Evolutionary conservation across 768 basidiomycete genomes (phyloP).

Genomic region (Obba rivulosa): DNA sequence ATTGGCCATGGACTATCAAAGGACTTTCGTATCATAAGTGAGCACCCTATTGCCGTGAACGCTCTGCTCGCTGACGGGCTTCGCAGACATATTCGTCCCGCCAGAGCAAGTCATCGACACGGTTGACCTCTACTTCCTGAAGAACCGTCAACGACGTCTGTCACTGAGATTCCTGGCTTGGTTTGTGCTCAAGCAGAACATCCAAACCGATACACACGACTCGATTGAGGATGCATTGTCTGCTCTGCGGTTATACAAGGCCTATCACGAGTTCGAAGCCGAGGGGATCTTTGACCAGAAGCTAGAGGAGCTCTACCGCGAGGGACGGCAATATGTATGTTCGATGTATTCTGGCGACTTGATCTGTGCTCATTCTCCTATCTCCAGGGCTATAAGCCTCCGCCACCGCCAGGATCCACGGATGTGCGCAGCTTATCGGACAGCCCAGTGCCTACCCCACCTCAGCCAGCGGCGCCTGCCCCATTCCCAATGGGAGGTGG

Average conservation of each 20-base stretch:
- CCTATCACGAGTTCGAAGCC: slow-evolving; percentile 71
- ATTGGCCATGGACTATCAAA: slow-evolving; percentile 96
- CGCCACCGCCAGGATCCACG: slow-evolving; percentile 1
- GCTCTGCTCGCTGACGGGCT: neutral
- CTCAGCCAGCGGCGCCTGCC: neutral
- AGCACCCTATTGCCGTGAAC: slow-evolving; percentile 23
- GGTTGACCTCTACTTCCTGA: slow-evolving; percentile 91
- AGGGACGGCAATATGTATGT: slow-evolving; percentile 69
- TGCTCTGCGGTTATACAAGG: slow-evolving; percentile 80
- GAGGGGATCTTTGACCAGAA: slow-evolving; percentile 79
- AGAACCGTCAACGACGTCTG: slow-evolving; percentile 75
- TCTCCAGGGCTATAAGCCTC: slow-evolving; percentile 16
- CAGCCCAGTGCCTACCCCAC: slow-evolving; percentile 1
- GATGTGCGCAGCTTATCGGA: slow-evolving; percentile 4
- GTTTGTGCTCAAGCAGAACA: slow-evolving; percentile 88
- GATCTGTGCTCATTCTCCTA: too few relatives aligned
- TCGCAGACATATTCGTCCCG: slow-evolving; percentile 88
- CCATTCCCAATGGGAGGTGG: neutral
- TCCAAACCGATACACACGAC: slow-evolving; percentile 93
- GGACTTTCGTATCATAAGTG: slow-evolving; percentile 98
- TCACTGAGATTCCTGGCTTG: slow-evolving; percentile 92
- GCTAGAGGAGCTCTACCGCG: slow-evolving; percentile 78
- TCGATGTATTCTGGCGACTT: neutral
- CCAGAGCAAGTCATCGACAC: slow-evolving; percentile 96
- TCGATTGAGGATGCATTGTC: slow-evolving; percentile 96